A percentile compares a stretch with the other conserved stretches of the same genome.
These are phyloP conservation scores for Dimargaris verticillata DNA, from an alignment of 192 early-diverging fungal genomes.

Conservation along the genomic window DNA sequence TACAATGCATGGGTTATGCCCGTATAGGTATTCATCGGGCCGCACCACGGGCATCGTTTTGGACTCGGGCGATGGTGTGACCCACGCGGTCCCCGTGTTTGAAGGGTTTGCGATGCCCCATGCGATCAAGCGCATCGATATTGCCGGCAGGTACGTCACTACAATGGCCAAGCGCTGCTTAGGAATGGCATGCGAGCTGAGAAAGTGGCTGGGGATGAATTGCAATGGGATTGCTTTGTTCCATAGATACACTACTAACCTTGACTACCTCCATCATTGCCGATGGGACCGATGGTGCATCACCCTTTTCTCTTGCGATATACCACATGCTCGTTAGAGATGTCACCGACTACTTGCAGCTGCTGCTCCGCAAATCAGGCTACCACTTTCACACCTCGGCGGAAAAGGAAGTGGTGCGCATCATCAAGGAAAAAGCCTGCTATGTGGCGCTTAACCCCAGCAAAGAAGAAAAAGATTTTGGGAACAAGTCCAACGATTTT, in stretches of 20 bases:
- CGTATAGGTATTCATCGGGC: constrained; percentile 93
- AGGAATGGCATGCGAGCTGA: too few relatives aligned
- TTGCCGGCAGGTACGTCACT: constrained; percentile 96
- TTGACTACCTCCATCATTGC: too few relatives aligned
- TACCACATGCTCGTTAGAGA: constrained; percentile 92
- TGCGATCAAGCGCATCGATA: constrained; percentile 90
- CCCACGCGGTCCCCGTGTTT: constrained; percentile 95
- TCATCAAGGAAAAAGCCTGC: constrained; percentile 93
- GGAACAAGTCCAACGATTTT: constrained; percentile 59
- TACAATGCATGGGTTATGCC: too few relatives aligned
- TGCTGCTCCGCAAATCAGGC: constrained; percentile 83
- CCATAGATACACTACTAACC: too few relatives aligned
- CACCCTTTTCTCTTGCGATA: constrained; percentile 91
- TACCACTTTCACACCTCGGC: constrained; percentile 79
- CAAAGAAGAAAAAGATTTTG: constrained; percentile 86
- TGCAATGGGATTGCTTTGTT: too few relatives aligned
- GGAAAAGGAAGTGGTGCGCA: constrained; percentile 87
- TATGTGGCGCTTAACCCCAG: constrained; percentile 76
- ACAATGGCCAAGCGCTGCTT: constrained; percentile 91
- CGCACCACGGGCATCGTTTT: constrained; percentile 94
- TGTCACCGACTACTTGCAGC: constrained; percentile 79
- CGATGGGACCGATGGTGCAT: too few relatives aligned
- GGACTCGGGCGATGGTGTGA: constrained; percentile 96
- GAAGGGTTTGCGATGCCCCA: constrained; percentile 92
- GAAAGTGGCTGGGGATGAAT: too few relatives aligned